Evolutionary conservation across 257 asterid genomes (phyloP), one percentile per base, ranked within the genome.

Genomic region (Hygrophila difformis): DNA sequence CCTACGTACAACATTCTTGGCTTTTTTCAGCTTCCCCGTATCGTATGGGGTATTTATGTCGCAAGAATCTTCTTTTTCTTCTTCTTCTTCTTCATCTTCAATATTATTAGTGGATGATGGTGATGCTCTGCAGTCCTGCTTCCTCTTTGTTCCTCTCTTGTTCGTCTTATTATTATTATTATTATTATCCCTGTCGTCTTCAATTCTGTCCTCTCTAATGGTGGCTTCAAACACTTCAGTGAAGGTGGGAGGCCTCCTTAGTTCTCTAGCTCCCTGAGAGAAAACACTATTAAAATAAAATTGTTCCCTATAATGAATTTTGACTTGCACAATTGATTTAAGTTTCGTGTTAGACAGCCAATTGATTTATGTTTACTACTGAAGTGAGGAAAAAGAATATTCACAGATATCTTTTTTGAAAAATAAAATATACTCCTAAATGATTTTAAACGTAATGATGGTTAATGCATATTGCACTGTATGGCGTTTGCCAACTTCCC

Each of bases 1-100:
- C 85, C 14, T 44, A 85, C n/a, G n/a, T n/a, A n/a, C n/a, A n/a
- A n/a, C 98, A 70, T 71, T 85, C 72, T 80, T 85, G 14, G 94
- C 94, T 62, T 72, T 82, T 51, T 79, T 89, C 44, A 82, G 62
- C 53, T 72, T 80, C 45, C 68, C 87, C 42, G 71, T 8, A 49
- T 73, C 81, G 18, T 70, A 59, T 6, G 66, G 39, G 51, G 61
- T 68, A 52, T 67, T 53, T n/a, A n/a, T n/a, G n/a, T n/a, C n/a
- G 4, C 39, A 56, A 15, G 60, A 41, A 44, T 58, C 71, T 55
- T 56, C 62, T 2, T 26, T 57, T 36, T 63, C 59, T 29, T 64
- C 70, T 5, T 73, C 82, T 0, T n/a, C n/a, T n/a, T n/a, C n/a
- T n/a, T n/a, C n/a, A n/a, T n/a, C n/a, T n/a, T n/a, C n/a, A n/a